These are phyloP conservation scores for Yamadazyma membranifaciens DNA, from an alignment of 1,139 yeast genomes.

Conservation along the genomic window DNA sequence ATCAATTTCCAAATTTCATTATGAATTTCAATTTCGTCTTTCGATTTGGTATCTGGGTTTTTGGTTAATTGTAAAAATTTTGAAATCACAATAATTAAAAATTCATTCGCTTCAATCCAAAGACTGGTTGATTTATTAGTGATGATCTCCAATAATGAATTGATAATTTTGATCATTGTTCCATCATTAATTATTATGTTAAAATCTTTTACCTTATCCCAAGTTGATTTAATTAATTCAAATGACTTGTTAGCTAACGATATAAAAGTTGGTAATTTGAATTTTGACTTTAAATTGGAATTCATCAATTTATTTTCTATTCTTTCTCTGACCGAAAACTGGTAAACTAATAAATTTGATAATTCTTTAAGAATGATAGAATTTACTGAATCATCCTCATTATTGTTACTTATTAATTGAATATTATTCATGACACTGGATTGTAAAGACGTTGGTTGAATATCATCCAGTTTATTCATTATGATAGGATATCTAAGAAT, in stretches of 20 bases:
- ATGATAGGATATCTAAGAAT: slow-evolving; percentile 69
- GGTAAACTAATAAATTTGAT: slow-evolving; percentile 51
- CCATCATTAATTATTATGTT: slow-evolving; percentile 42
- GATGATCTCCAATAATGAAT: slow-evolving; percentile 25
- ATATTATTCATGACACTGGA: slow-evolving; percentile 43
- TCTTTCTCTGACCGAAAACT: slow-evolving; percentile 57
- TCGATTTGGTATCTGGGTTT: no score
- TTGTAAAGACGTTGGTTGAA: slow-evolving; percentile 56
- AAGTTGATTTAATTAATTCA: slow-evolving; percentile 33
- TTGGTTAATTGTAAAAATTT: slow-evolving; percentile 13
- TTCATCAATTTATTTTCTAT: slow-evolving; percentile 39
- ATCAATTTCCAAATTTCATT: slow-evolving; percentile 47
- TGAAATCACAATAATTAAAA: slow-evolving; percentile 25
- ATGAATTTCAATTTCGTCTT: slow-evolving; percentile 5
- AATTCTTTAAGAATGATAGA: slow-evolving; percentile 52
- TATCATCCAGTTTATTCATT: slow-evolving; percentile 46
- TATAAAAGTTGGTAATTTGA: slow-evolving; percentile 64
- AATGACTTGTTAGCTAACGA: slow-evolving; percentile 58
- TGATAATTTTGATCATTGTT: slow-evolving; percentile 32
- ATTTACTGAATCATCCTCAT: slow-evolving; percentile 36
- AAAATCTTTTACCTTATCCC: slow-evolving; percentile 31
- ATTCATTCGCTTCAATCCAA: slow-evolving; percentile 44
- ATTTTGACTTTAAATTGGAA: slow-evolving; percentile 25
- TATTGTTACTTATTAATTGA: slow-evolving; percentile 23
- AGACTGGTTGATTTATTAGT: slow-evolving; percentile 32